Base-by-base conservation (phyloP, 352 stramenopile genomes). In the Phytophthora citricola region DNA sequence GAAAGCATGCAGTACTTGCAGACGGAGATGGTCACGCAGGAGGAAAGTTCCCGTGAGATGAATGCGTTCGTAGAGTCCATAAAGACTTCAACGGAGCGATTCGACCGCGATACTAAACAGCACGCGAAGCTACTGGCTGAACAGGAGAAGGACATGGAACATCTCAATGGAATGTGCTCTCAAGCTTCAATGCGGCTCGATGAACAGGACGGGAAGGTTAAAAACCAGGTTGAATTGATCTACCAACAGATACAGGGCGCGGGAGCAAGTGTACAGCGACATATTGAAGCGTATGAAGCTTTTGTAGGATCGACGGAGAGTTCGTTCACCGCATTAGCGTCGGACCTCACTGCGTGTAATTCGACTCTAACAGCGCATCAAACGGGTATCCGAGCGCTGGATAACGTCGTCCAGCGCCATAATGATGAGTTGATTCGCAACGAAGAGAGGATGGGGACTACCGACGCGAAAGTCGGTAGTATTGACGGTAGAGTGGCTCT, bases 21-120 rank as follows among this genome's bases (percentile, higher is more conserved):
- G 60, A 66, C 46, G 0, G 78, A 89, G 11, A 71, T 89, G 69
- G 55, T 83, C 38, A 72, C 73, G 3, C 69, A 86, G n/a, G 80
- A 89, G 40, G 75, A 78, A 34, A 34, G 50, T 1, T 69, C 66
- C 2, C 56, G 61, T 0, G 78, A 91, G 17, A 66, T 78, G 11
- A 73, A 41, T 9, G 26, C 61, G n/a, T 58, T 61, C 3, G 57
- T 80, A 20, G 64, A 75, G n/a, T 48, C 68, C 1, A 70, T 80
- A 49, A 75, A 58, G 26, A 59, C 49, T 4, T 76, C 59, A 17
- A 69, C 29, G 1, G 43, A 57, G 1, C 36, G 50, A 15, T 29
- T 81, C 0, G 65, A 81, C 20, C 27, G 31, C 1, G 70, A 81
- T 6, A 51, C 26, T 9, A 53, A 63, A 1, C 56, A 60, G 5